Base-by-base conservation (phyloP, 2,329 filamentous ascomycete species). In the Allantophomopsis cytisporea region DNA sequence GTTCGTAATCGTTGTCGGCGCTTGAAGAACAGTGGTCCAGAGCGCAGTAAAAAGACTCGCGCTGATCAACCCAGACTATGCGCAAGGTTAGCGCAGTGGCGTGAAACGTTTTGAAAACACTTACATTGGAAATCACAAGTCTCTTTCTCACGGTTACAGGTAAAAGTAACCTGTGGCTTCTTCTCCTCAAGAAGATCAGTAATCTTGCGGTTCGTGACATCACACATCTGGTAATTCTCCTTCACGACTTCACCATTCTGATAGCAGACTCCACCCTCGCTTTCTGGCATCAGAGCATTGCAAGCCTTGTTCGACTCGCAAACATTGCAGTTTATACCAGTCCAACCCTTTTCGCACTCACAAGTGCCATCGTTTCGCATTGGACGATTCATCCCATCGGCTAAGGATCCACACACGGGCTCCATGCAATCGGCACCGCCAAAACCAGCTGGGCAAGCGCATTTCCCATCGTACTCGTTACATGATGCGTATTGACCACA, bases 301-400 rank as follows among this genome's bases (percentile, higher is more conserved):
- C 91, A 98, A 13, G 83, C 88, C 49, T 81, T 67, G 57, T 96
- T 71, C 4, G 78, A 76, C 44, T 81, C 78, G 62, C 91, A 98
- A 41, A 98, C 85, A 53, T 91, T 98, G 73, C 91, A 98, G 66
- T 98, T 98, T 63, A 98, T 89, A 46, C 91, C 91, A 32, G 75
- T 75, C 91, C 91, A 98, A 41, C 91, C 91, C 31, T 94, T 83
- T 54, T 88, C 82, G 60, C 91, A 98, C 33, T 86, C 66, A 62
- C 91, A 98, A 32, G 68, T 65, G 42, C 77, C 69, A 45, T 75
- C 77, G 39, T 76, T 65, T 54, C 91, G 76, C 55, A 84, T 79
- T 16, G 80, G 74, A 50, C 91, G 74, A 52, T 96, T 78, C 49
- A 72, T 71, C 47, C 87, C 88, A 51, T 86, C 80, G 31, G 83